Base-by-base conservation (phyloP, 495 filamentous ascomycete species). In the Oidiodendron maius region DNA sequence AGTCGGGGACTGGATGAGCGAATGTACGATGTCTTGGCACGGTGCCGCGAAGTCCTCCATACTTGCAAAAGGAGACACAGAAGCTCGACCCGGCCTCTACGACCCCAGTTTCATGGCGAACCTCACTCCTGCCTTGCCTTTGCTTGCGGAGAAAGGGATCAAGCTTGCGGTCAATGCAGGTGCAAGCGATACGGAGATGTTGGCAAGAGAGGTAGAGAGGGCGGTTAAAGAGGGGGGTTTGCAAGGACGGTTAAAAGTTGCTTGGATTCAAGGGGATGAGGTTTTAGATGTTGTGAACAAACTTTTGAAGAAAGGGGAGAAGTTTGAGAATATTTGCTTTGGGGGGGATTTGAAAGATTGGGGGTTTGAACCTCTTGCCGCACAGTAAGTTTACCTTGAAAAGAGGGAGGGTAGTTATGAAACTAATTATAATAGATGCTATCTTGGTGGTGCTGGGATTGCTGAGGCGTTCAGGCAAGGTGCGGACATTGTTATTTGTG, bases 91-190 rank as follows among this genome's bases (percentile, higher is more conserved):
- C 64, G 1, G 72, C 71, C 0, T 82, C 81, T 55, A 61, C 81
- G 65, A 74, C 44, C 77, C 77, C 3, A 75, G 76, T 1, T 54
- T 81, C 9, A 32, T 32, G 28, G 58, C 60, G 2, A 54, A 78
- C 54, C 54, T 32, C 28, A 32, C 28, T 32, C 28, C 28, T 8
- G 28, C 28, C n/a, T n/a, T 32, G 8, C 28, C 28, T 32, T n/a
- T 32, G 8, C 28, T 82, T 37, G 71, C 76, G 0, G 69, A 69
- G 40, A 46, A 78, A 48, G 52, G 64, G 0, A 80, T 81, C 55
- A 78, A 75, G 50, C 40, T 82, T 6, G 77, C 73, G 12, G 77
- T 78, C 44, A 82, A 82, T 66, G 78, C 77, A 23, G 78, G 78
- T 0, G 75, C 72, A 4, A 59, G 64, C 0, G 75, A 80, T 53